Conservation (phyloP, 495 filamentous ascomycete species). For the Penicillium bialowiezense region DNA sequence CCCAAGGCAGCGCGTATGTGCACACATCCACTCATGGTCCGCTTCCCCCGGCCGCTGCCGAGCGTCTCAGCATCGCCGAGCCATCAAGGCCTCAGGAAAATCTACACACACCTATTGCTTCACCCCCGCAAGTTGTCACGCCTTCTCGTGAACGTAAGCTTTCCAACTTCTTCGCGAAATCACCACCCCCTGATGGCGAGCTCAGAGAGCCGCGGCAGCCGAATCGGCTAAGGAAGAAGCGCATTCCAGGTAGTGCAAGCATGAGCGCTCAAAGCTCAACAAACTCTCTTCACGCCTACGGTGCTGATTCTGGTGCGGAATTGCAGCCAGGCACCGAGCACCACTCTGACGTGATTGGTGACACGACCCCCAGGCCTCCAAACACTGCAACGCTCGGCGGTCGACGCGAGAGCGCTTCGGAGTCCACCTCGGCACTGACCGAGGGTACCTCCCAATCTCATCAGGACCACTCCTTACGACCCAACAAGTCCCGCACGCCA, state of each 20-base stretch:
- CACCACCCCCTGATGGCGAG: slow-evolving; percentile 55
- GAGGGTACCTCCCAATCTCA: slow-evolving; percentile 16
- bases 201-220: slow-evolving; percentile 60
- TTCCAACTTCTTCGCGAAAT: slow-evolving; percentile 65
- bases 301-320: slow-evolving; percentile 23
- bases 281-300: slow-evolving; percentile 58
- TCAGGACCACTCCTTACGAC: slow-evolving; percentile 55
- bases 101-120: slow-evolving; percentile 35
- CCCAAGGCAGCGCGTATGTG: slow-evolving; percentile 21
- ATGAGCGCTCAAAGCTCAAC: slow-evolving; percentile 84
- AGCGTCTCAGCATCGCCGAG: slow-evolving; percentile 21
- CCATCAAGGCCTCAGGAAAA: slow-evolving; percentile 43
- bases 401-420: slow-evolving; percentile 14
- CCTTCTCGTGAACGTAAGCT: slow-evolving; percentile 68
- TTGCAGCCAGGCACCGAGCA: slow-evolving; percentile 17
- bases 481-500: slow-evolving; percentile 61
- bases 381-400: slow-evolving; percentile 24
- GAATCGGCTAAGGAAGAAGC: slow-evolving; percentile 84
- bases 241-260: slow-evolving; percentile 67
- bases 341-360: slow-evolving; percentile 26
- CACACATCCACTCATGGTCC: slow-evolving; percentile 41
- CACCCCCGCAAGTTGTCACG: slow-evolving; percentile 50
- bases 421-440: slow-evolving; percentile 18
- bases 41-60: slow-evolving; percentile 19
- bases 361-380: slow-evolving; percentile 31